Evolutionary conservation across 139 green algal species (phyloP), one percentile per base, ranked within the genome.

Genomic region (Mesostigma viride): DNA sequence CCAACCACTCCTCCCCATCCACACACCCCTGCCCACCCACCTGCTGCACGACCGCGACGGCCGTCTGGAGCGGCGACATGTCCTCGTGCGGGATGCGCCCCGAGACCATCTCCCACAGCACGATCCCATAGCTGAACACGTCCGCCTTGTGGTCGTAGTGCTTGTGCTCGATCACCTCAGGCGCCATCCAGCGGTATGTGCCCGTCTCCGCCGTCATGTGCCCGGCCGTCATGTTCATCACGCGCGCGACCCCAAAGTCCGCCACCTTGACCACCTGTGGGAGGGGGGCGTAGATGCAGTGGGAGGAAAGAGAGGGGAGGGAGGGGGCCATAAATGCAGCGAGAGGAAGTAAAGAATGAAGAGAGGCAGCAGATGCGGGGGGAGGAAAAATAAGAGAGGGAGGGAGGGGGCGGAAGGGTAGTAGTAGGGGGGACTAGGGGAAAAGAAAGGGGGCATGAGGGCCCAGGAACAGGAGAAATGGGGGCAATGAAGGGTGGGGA

Each of bases 171-270:
- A 99, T 99, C 20, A 99, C 94, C 78, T 99, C 93, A 1, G 93
- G 93, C 3, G 93, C 93, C 93, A 99, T 99, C 93, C 93, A 99
- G 35, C 92, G 80, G 83, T 99, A 99, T 0, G 93, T 99, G 8
- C 93, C 93, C 3, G 93, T 99, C 79, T 99, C 93, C 22, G 93
- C 93, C 1, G 93, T 99, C 93, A 98, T 99, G 31, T 62, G 56
- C 17, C 93, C 91, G n/a, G n/a, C n/a, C 1, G 71, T 80, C 11
- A 59, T 67, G 58, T 90, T 85, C 61, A 96, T 82, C 24, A 98
- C 82, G 3, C 93, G 79, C 33, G 93, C 90, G 22, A 99, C 93
- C 1, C 93, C 92, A 88, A 97, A 97, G 79, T 97, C 91, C 26
- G 87, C 92, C 35, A 97, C 91, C 64, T 77, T 77, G 28, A 77